phyloP scores from a whole-genome alignment of 2,329 filamentous ascomycete genomes.

The Sporothrix brunneoviolacea region DNA sequence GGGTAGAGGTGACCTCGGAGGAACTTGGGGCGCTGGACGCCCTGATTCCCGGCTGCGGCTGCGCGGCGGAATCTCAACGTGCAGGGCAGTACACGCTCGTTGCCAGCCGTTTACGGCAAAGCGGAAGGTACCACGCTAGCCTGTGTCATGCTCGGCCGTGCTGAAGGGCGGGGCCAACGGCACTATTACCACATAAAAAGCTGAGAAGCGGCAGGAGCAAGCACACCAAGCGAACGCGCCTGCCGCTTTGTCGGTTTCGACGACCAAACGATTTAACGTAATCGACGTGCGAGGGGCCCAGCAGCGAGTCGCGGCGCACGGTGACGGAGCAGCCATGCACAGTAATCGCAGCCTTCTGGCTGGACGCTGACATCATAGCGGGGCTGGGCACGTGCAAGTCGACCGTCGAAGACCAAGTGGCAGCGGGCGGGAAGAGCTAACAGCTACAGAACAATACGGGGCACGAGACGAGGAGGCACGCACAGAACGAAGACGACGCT shows the following conservation, averaged over 20 bases:
- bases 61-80: too few relatives aligned
- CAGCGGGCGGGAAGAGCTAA: too few relatives aligned
- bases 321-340: background rate
- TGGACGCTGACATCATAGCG: slow-evolving; percentile 14
- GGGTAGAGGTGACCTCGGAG: slow-evolving; percentile 10
- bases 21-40: background rate
- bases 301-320: slow-evolving; percentile 7
- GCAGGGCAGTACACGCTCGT: too few relatives aligned
- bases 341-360: slow-evolving; percentile 13
- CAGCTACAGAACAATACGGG: too few relatives aligned
- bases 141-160: background rate
- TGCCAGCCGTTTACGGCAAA: too few relatives aligned
- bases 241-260: slow-evolving; percentile 16
- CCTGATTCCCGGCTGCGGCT: too few relatives aligned
- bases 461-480: too few relatives aligned
- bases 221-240: background rate
- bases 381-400: slow-evolving; percentile 4
- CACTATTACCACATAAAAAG: slow-evolving; percentile 45
- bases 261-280: slow-evolving; percentile 42
- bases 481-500: too few relatives aligned
- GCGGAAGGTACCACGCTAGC: background rate
- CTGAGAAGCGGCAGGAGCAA: slow-evolving; percentile 1
- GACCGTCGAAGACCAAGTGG: background rate
- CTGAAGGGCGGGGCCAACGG: slow-evolving; percentile 15
- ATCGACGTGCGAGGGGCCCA: slow-evolving; percentile 24